Evolutionary conservation across 331 rosid genomes (phyloP).

Genomic region (Pyracantha coccinea): DNA sequence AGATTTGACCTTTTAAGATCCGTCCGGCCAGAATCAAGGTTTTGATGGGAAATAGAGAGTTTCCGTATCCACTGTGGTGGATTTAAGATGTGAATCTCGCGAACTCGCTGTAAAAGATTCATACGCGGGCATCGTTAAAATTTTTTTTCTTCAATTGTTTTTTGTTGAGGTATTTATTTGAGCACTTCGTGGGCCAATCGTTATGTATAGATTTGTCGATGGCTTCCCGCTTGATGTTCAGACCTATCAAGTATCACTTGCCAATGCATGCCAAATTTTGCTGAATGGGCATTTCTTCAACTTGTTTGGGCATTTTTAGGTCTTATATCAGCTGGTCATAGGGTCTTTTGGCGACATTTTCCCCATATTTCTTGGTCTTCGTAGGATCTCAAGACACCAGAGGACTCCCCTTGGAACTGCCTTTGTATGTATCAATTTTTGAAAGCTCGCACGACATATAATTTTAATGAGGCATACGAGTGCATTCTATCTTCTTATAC

Average conservation of each 20-base stretch:
- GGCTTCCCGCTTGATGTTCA: background rate
- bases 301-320: background rate
- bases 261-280: background rate
- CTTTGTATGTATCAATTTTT: too few species aligned
- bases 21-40: conserved; percentile 5
- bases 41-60: background rate
- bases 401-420: too few species aligned
- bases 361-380: background rate
- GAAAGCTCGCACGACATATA: too few species aligned
- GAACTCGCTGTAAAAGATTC: background rate
- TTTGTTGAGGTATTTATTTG: background rate
- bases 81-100: too few species aligned
- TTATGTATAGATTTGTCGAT: background rate
- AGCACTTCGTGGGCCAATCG: background rate
- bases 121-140: too few species aligned
- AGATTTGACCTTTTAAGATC: background rate
- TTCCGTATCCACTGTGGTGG: background rate
- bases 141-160: background rate
- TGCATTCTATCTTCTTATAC: too few species aligned
- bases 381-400: background rate
- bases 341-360: background rate
- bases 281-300: background rate
- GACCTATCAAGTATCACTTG: background rate
- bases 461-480: too few species aligned
- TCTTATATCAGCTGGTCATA: background rate